phyloP scores from a whole-genome alignment of 2,329 filamentous ascomycete species.

The Dactylonectria macrodidyma region DNA sequence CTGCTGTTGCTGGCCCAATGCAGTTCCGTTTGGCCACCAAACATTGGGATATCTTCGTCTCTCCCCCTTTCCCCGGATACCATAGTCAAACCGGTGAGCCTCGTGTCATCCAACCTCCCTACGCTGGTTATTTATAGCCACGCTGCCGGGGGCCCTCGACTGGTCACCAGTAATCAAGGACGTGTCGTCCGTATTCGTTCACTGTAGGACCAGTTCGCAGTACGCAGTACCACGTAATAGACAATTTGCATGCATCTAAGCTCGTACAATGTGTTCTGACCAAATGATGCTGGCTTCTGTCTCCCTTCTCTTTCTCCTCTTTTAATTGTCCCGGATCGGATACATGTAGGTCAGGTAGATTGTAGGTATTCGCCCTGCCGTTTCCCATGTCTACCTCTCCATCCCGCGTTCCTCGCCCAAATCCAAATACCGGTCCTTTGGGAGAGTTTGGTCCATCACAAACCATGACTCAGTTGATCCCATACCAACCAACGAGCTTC shows the following conservation, averaged over 20 bases:
- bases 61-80: constrained; percentile 2
- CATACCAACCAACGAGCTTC: constrained; percentile 18
- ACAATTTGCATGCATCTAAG: constrained; percentile 11
- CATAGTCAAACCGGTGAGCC: constrained; percentile 13
- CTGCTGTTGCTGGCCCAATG: not conserved
- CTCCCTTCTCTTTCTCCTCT: constrained; percentile 8
- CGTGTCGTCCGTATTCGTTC: constrained; percentile 26
- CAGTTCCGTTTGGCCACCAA: not conserved
- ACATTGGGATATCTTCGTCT: not conserved
- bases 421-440: constrained; percentile 25
- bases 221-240: not conserved
- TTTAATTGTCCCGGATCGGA: constrained; percentile 12
- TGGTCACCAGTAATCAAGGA: constrained; percentile 10
- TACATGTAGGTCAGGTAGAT: not conserved
- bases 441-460: constrained; percentile 21
- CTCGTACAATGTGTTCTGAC: constrained; percentile 15
- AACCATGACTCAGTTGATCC: constrained; percentile 9
- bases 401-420: constrained; percentile 8
- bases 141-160: constrained; percentile 6
- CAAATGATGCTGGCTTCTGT: constrained; percentile 4
- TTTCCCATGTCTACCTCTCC: not conserved
- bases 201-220: not conserved
- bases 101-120: constrained; percentile 21
- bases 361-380: constrained; percentile 4
- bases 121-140: constrained; percentile 26